Percentiles rank a stretch among this genome's conserved stretches.
These are phyloP conservation scores for Fusarium camptoceras DNA, from an alignment of 2,329 filamentous ascomycete species.

Conservation along the genomic window DNA sequence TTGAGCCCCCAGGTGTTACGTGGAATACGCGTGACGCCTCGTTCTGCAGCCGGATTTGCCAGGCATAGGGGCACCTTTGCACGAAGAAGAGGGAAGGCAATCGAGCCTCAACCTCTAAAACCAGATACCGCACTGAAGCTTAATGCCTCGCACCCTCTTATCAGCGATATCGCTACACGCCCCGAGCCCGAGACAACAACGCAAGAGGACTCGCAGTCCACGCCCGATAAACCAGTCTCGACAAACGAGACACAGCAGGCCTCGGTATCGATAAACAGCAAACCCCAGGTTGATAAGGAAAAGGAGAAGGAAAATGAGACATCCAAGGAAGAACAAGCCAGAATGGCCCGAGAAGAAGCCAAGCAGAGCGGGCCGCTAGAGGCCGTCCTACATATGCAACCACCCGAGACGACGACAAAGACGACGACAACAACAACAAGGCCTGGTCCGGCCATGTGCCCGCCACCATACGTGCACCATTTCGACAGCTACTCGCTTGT, in stretches of 20 bases:
- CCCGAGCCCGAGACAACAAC: conserved; percentile 10
- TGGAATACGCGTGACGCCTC: conserved; percentile 52
- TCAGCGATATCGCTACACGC: conserved; percentile 22
- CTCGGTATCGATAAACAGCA: conserved; percentile 13
- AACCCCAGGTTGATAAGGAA: conserved; percentile 11
- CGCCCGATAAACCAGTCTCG: conserved; percentile 6
- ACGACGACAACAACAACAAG: conserved; percentile 11
- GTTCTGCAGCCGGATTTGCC: conserved; percentile 54
- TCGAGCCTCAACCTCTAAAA: conserved; percentile 62
- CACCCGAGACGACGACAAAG: conserved; percentile 50
- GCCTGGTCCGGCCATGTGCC: conserved; percentile 74
- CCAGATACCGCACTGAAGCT: conserved; percentile 33
- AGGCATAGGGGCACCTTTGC: conserved; percentile 61
- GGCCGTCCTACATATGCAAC: conserved; percentile 61
- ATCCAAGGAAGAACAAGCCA: conserved; percentile 40
- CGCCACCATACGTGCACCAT: conserved; percentile 89
- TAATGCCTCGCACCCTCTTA: conserved; percentile 31
- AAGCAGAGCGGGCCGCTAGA: conserved; percentile 63
- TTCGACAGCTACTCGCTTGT: conserved; percentile 96
- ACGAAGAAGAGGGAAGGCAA: conserved; percentile 69
- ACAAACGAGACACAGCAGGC: conserved; percentile 6
- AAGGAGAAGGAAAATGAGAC: conserved; percentile 7
- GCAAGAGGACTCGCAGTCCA: conserved; percentile 19
- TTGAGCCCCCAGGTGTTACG: conserved; percentile 76
- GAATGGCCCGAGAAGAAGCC: conserved; percentile 51